These are phyloP conservation scores for Babesia ovis DNA, from an alignment of 169 alveolate species.

Conservation along the genomic window DNA sequence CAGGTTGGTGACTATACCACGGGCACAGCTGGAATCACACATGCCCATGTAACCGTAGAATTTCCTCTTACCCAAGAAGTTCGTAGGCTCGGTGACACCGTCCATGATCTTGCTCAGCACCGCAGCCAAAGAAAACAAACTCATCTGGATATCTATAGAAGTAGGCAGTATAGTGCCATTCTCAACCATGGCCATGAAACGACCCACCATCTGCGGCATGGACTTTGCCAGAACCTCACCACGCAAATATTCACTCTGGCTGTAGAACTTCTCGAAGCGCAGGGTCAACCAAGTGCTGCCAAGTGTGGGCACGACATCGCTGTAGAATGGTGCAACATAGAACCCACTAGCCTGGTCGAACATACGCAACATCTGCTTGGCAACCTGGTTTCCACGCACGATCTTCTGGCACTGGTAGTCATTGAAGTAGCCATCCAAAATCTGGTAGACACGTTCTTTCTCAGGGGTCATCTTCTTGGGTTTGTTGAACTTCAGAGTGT, in stretches of 20 bases:
- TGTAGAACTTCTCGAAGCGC: slow-evolving; percentile 52
- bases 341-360: slow-evolving; percentile 51
- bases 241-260: slow-evolving; percentile 16
- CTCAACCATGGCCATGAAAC: slow-evolving; percentile 68
- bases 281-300: slow-evolving; percentile 62
- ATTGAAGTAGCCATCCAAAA: slow-evolving; percentile 48
- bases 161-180: slow-evolving; percentile 63
- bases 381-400: slow-evolving; percentile 55
- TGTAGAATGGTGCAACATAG: slow-evolving; percentile 64
- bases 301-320: slow-evolving; percentile 58
- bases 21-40: slow-evolving; percentile 52
- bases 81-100: slow-evolving; percentile 43
- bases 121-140: slow-evolving; percentile 35
- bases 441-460: slow-evolving; percentile 30
- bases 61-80: slow-evolving; percentile 57
- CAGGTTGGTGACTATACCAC: slow-evolving; percentile 20
- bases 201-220: slow-evolving; percentile 47
- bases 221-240: slow-evolving; percentile 30
- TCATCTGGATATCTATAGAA: slow-evolving; percentile 45
- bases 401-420: slow-evolving; percentile 62
- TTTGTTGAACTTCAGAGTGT: slow-evolving; percentile 40
- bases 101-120: slow-evolving; percentile 58
- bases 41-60: slow-evolving; percentile 69
- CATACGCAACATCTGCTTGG: slow-evolving; percentile 53
- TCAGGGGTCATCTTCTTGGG: slow-evolving; percentile 49